Percentiles rank a stretch among this genome's conserved stretches.
Evolutionary conservation across 371 early-diverging fungal species (phyloP).

Genomic region (Phascolomyces articulosus): DNA sequence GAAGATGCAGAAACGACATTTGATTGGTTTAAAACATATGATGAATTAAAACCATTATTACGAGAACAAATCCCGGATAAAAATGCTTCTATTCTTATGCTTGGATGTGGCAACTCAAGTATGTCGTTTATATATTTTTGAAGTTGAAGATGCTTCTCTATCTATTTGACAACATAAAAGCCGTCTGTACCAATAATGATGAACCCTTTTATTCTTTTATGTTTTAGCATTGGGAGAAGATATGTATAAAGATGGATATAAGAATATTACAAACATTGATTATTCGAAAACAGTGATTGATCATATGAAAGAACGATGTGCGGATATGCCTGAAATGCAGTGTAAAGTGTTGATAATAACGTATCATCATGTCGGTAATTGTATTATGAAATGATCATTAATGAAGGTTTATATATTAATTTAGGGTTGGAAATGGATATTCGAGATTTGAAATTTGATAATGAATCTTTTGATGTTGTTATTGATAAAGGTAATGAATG

Average conservation of each 20-base stretch:
- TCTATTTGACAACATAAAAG: too few species aligned
- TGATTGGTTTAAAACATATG: conserved; percentile 90
- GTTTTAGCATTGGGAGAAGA: conserved; percentile 68
- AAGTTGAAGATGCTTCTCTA: too few species aligned
- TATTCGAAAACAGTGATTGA: conserved; percentile 80
- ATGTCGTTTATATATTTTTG: conserved; percentile 12
- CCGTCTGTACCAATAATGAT: too few species aligned
- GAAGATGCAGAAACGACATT: conserved; percentile 63
- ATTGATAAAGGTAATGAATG: conserved; percentile 83
- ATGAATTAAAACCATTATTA: conserved; percentile 68
- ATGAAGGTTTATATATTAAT: too few species aligned
- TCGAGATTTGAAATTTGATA: conserved; percentile 62
- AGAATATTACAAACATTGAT: conserved; percentile 80
- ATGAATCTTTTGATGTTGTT: conserved; percentile 70
- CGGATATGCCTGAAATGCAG: conserved; percentile 60
- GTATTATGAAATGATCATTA: too few species aligned
- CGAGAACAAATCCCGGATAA: conserved; percentile 58
- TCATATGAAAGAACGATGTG: conserved; percentile 71
- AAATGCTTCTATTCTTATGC: conserved; percentile 68
- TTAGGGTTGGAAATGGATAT: conserved; percentile 83
- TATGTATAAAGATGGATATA: conserved; percentile 82
- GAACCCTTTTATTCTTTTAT: too few species aligned
- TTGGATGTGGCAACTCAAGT: conserved; percentile 84
- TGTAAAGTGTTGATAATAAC: conserved; percentile 51
- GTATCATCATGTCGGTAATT: too few species aligned